Evolutionary conservation across 2,329 filamentous ascomycete genomes (phyloP), one percentile per base, ranked within the genome.

Genomic region (Clonostachys chloroleuca): DNA sequence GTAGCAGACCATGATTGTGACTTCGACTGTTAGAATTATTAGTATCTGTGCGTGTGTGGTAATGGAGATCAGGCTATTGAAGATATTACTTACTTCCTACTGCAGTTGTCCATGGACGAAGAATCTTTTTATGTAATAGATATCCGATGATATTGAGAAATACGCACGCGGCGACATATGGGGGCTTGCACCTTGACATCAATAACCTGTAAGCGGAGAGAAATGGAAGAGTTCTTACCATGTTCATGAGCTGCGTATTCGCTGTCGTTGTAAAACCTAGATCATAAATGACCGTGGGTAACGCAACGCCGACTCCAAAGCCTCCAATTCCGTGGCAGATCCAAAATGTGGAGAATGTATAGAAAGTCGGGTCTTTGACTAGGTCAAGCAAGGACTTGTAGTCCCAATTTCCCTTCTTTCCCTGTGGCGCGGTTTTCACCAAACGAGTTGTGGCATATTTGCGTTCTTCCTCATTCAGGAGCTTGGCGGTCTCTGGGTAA

Each of bases 1-100:
- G 45, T 69, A 70, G 52, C 66, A 69, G 30, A 66, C 51, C 9
- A 66, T 64, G 44, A 65, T 59, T 2, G 58, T 53, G 10, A 58
- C 50, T 47, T 70, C 65, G 5, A 66, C 56, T 41, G 40, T 24
- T 12, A 13, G 17, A 41, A 41, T 41, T 20, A 14, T 17, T 18
- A 18, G 24, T 30, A 30, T 30, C 24, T 30, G 24, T 30, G 24
- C 2, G 8, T 6, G 40, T 17, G 5, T 12, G 5, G 16, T 41
- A 6, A 18, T 41, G 10, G 24, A 18, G 40, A 24, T 41, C 4
- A n/a, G 40, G 16, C 17, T 8, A 24, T 41, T 17, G 17, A 17
- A 18, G 16, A 18, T 12, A 1, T 6, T 2, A 41, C 40, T 12
- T 41, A 41, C 40, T 41, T 1, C 57, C 51, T 5, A 57, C 45